Percentiles rank a stretch among this genome's conserved stretches.
These are phyloP conservation scores for Zychaea mexicana DNA, from an alignment of 371 early-diverging fungal genomes.

Conservation along the genomic window DNA sequence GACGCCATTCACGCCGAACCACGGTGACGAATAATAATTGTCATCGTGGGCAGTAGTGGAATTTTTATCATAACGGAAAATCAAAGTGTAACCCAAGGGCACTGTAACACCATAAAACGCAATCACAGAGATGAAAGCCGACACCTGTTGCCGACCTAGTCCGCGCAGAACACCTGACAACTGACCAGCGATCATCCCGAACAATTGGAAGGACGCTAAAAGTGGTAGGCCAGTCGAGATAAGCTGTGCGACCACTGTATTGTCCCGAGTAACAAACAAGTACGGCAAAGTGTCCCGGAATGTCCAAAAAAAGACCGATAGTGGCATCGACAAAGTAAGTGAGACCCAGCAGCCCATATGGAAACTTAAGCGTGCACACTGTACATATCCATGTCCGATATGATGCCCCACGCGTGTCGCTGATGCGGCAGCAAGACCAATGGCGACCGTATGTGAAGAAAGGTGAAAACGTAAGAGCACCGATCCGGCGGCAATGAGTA, in stretches of 20 bases:
- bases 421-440: conserved; percentile 65
- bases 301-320: conserved; percentile 22
- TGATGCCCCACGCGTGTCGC: conserved; percentile 32
- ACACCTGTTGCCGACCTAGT: conserved; percentile 60
- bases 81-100: conserved; percentile 57
- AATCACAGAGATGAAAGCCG: conserved; percentile 58
- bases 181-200: conserved; percentile 57
- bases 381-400: conserved; percentile 1
- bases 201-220: conserved; percentile 71
- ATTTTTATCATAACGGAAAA: too few species aligned
- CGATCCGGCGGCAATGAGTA: background rate
- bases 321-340: background rate
- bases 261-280: conserved; percentile 65
- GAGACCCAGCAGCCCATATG: conserved; percentile 2
- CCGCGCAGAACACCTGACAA: conserved; percentile 67
- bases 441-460: conserved; percentile 15
- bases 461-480: background rate
- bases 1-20: conserved; percentile 58
- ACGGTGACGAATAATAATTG: conserved; percentile 39
- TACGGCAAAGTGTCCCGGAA: conserved; percentile 49
- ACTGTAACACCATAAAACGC: conserved; percentile 56
- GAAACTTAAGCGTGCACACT: conserved; percentile 2
- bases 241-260: conserved; percentile 54
- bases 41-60: too few species aligned
- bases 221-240: conserved; percentile 73